phyloP scores from a whole-genome alignment of 1,139 yeast genomes.

The Kurtzmaniella natalensis region DNA sequence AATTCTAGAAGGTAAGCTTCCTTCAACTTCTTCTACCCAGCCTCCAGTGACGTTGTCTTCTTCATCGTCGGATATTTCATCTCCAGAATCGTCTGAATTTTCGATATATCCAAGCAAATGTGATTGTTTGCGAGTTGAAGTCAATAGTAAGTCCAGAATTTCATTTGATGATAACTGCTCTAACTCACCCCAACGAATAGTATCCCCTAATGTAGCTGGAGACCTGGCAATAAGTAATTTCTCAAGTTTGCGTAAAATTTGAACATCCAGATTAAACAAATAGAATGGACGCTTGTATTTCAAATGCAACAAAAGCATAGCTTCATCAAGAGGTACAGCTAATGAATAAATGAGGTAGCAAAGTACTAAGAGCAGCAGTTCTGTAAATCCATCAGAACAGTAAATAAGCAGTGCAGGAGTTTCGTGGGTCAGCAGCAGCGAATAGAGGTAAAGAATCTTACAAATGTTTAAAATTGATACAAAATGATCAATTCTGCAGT shows the following conservation, averaged over 20 bases:
- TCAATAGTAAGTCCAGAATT: slow-evolving; percentile 27
- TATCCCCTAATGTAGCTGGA: slow-evolving; percentile 27
- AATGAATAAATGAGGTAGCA: slow-evolving; percentile 68
- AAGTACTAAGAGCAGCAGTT: slow-evolving; percentile 69
- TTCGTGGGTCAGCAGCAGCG: slow-evolving; percentile 15
- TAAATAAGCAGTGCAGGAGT: slow-evolving; percentile 45
- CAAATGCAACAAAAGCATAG: slow-evolving; percentile 56
- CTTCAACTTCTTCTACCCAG: slow-evolving; percentile 48
- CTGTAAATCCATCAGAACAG: slow-evolving; percentile 92
- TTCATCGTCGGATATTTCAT: slow-evolving; percentile 11
- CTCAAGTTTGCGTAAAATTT: slow-evolving; percentile 60
- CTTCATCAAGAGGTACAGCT: slow-evolving; percentile 49
- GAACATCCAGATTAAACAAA: slow-evolving; percentile 72
- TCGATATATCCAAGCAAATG: slow-evolving; percentile 24
- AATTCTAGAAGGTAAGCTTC: slow-evolving; percentile 70
- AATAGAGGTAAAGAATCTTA: slow-evolving; percentile 48
- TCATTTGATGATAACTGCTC: slow-evolving; percentile 29
- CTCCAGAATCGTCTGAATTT: slow-evolving; percentile 16
- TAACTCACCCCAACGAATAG: slow-evolving; percentile 18
- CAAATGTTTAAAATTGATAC: slow-evolving; percentile 60
- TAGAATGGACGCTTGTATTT: slow-evolving; percentile 75
- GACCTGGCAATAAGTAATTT: slow-evolving; percentile 52
- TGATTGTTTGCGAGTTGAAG: neutral
- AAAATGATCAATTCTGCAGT: slow-evolving; percentile 52
- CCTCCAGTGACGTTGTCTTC: slow-evolving; percentile 12